Base-by-base conservation (phyloP, 805 yeast species). In the Naumovozyma dairenensis region DNA sequence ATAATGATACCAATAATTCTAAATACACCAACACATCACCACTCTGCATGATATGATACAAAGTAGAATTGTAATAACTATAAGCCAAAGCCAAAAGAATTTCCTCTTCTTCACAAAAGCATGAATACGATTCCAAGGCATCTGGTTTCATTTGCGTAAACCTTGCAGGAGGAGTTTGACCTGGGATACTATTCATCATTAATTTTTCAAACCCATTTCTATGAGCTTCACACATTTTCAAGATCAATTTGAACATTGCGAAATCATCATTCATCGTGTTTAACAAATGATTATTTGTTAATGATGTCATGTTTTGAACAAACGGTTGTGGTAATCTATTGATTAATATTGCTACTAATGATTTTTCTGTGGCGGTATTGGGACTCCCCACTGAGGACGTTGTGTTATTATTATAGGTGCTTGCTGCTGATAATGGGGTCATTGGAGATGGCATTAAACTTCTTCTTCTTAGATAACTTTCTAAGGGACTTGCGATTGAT, bases 401-500 rank as follows among this genome's bases (percentile, higher is more conserved):
- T 12, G 50, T 41, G 15, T 41, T 53, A n/a, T n/a, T n/a, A n/a
- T n/a, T n/a, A n/a, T n/a, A n/a, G n/a, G n/a, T n/a, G n/a, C n/a
- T n/a, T 15, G 45, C 49, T 3, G 50, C 45, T 21, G 53, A 54
- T 30, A 67, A 3, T 4, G 28, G 34, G 3, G 27, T 30, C 6
- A 21, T 19, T 13, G 38, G 34, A 4, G 25, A 28, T 1, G 30
- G 65, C 31, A 58, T 55, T 29, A 57, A 28, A 25, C 40, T 39
- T 39, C 38, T 42, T 21, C 32, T 38, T 29, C 37, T 37, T 12
- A 47, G 28, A 31, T 45, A 52, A 27, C 40, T 40, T 20, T 48
- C 55, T 9, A 52, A 28, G 4, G 57, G 57, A 25, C 43, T 48
- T 16, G 50, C 48, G 12, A 51, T 43, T 6, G 51, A 45, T 3